Conservation (phyloP, 1,284 basidiomycete genomes). For the Xerocomus cyaneibrunnescens region DNA sequence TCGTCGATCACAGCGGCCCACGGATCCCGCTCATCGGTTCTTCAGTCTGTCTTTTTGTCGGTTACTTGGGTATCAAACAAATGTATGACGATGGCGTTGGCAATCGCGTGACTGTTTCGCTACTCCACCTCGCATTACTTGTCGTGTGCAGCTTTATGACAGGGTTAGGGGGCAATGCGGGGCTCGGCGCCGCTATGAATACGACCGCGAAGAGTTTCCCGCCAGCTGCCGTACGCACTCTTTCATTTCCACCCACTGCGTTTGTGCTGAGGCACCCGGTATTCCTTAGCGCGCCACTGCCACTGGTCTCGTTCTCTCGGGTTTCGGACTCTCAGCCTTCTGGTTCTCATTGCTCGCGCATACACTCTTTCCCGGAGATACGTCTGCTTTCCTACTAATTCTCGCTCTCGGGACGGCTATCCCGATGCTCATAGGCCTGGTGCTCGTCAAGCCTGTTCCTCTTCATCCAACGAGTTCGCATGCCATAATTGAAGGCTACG, state of each 20-base stretch:
- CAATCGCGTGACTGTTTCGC: constrained; percentile 17
- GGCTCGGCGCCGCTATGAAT: constrained; percentile 56
- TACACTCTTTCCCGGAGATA: constrained; percentile 66
- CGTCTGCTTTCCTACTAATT: constrained; percentile 65
- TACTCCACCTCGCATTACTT: constrained; percentile 41
- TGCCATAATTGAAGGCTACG: constrained; percentile 7
- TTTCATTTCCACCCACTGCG: background rate
- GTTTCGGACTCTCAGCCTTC: constrained; percentile 85
- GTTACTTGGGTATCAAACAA: constrained; percentile 65
- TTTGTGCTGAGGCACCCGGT: background rate
- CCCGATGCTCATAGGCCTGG: constrained; percentile 66
- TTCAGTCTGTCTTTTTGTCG: constrained; percentile 53
- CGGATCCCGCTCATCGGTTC: constrained; percentile 48
- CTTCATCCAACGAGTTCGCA: constrained; percentile 32
- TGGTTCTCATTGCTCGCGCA: constrained; percentile 72
- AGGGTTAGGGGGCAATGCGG: constrained; percentile 62
- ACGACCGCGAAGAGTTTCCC: constrained; percentile 67
- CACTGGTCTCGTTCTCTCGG: constrained; percentile 73
- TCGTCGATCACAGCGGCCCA: constrained; percentile 66
- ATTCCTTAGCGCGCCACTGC: constrained; percentile 61
- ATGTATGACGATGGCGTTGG: constrained; percentile 56
- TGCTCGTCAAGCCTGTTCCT: constrained; percentile 63
- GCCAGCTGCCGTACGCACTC: constrained; percentile 43
- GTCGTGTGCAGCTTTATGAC: constrained; percentile 55
- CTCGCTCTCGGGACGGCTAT: constrained; percentile 69